A percentile compares a stretch with the other conserved stretches of the same genome.
These are phyloP conservation scores for Umbelopsis sp. DNA, from an alignment of 192 early-diverging fungal genomes.

Conservation along the genomic window DNA sequence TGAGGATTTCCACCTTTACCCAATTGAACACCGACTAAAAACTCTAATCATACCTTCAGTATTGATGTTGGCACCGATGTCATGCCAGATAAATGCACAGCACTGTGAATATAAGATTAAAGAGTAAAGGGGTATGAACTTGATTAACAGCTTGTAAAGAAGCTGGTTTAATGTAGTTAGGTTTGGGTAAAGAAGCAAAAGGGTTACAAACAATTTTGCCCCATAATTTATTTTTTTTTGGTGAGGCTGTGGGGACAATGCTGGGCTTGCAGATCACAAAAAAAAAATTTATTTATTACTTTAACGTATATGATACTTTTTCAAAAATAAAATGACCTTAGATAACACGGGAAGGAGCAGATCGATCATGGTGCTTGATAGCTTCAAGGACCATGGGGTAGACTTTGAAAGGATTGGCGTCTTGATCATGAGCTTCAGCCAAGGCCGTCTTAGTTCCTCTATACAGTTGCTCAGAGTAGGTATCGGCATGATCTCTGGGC, in stretches of 20 bases:
- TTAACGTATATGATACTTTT: too few relatives aligned
- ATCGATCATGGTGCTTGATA: not conserved
- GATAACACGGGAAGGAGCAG: not conserved
- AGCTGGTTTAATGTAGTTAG: too few relatives aligned
- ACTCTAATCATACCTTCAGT: not conserved
- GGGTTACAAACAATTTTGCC: too few relatives aligned
- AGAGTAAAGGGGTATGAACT: too few relatives aligned
- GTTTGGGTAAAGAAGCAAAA: too few relatives aligned
- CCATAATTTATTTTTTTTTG: too few relatives aligned
- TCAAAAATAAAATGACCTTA: not conserved
- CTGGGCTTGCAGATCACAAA: too few relatives aligned
- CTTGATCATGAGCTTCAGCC: not conserved
- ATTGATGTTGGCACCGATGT: slow-evolving; percentile 6
- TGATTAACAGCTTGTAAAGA: too few relatives aligned
- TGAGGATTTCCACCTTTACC: not conserved
- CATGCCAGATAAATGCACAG: not conserved
- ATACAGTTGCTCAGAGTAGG: not conserved
- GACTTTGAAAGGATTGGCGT: slow-evolving; percentile 2
- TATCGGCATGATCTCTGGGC: slow-evolving; percentile 8
- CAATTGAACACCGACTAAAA: not conserved
- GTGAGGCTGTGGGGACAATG: too few relatives aligned
- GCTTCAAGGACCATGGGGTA: slow-evolving; percentile 7
- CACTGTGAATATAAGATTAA: too few relatives aligned
- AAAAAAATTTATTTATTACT: not conserved
- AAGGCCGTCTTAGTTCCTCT: not conserved